phyloP scores from a whole-genome alignment of 2,329 filamentous ascomycete genomes.

The Alternaria postmessia region DNA sequence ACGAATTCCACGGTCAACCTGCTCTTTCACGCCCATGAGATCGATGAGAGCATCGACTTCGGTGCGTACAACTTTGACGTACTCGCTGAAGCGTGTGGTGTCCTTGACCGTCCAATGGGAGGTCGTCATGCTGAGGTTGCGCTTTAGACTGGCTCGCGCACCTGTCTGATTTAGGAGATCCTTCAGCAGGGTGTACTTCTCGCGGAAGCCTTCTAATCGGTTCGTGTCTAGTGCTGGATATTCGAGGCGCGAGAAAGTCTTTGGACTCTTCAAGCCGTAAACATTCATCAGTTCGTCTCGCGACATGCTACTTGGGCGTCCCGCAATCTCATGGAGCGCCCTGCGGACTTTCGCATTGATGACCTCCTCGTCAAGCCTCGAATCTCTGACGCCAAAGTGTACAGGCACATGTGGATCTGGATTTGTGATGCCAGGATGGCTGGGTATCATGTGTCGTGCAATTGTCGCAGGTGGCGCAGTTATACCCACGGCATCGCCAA shows the following conservation, averaged over 20 bases:
- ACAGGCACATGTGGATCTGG: constrained; percentile 56
- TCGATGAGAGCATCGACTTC: constrained; percentile 57
- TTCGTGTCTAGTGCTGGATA: constrained; percentile 55
- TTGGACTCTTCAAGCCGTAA: constrained; percentile 56
- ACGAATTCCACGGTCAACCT: constrained; percentile 54
- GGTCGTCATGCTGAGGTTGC: constrained; percentile 46
- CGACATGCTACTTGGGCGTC: constrained; percentile 50
- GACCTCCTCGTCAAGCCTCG: constrained; percentile 52
- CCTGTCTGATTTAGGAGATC: constrained; percentile 48
- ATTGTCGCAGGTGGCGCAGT: constrained; percentile 54
- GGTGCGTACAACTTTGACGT: constrained; percentile 51
- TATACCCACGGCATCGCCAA: constrained; percentile 58
- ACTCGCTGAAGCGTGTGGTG: constrained; percentile 51
- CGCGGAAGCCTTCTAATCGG: constrained; percentile 56
- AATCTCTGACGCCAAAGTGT: constrained; percentile 55
- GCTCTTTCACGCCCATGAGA: constrained; percentile 54
- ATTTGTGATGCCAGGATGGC: constrained; percentile 54
- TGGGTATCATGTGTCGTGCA: constrained; percentile 55
- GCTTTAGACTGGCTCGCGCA: constrained; percentile 44
- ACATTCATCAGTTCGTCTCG: constrained; percentile 56
- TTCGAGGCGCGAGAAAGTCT: constrained; percentile 46
- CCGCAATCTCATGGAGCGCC: constrained; percentile 56
- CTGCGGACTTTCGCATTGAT: constrained; percentile 51
- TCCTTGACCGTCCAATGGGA: constrained; percentile 55
- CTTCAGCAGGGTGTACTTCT: constrained; percentile 54